A percentile compares a stretch with the other conserved stretches of the same genome.
phyloP scores from a whole-genome alignment of 305 asterid genomes.

The Plantago rigida region DNA sequence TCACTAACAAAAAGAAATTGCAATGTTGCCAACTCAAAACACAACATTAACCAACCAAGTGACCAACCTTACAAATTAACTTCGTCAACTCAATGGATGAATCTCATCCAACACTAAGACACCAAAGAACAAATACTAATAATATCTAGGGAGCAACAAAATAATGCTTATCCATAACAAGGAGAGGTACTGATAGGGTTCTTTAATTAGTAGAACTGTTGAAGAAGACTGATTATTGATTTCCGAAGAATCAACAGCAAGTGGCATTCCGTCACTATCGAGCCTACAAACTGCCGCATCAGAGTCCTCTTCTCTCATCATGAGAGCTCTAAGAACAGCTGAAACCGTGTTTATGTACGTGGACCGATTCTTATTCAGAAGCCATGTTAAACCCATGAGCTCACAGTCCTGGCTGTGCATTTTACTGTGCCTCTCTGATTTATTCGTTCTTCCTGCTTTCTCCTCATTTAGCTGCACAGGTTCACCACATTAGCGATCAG shows the following conservation, averaged over 20 bases:
- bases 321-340: constrained; percentile 73
- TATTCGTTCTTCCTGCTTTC: constrained; percentile 35
- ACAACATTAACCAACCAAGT: not conserved
- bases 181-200: constrained; percentile 28
- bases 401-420: constrained; percentile 66
- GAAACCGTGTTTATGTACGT: constrained; percentile 68
- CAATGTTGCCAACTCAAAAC: constrained; percentile 23
- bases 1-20: constrained; percentile 5
- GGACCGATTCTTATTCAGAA: constrained; percentile 61
- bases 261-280: constrained; percentile 74
- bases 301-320: constrained; percentile 43
- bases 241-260: constrained; percentile 80
- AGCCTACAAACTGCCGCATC: constrained; percentile 54
- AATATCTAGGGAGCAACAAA: constrained; percentile 24
- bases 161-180: constrained; percentile 31
- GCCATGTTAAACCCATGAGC: constrained; percentile 89
- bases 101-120: constrained; percentile 13
- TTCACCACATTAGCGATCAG: not conserved
- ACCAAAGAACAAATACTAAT: constrained; percentile 22
- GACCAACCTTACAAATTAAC: not conserved
- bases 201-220: constrained; percentile 8
- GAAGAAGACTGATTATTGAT: constrained; percentile 53
- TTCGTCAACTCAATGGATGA: constrained; percentile 4
- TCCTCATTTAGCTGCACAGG: constrained; percentile 52
- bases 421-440: constrained; percentile 43